phyloP scores from a whole-genome alignment of 2,329 filamentous ascomycete species.

The Ophiostoma ips region DNA sequence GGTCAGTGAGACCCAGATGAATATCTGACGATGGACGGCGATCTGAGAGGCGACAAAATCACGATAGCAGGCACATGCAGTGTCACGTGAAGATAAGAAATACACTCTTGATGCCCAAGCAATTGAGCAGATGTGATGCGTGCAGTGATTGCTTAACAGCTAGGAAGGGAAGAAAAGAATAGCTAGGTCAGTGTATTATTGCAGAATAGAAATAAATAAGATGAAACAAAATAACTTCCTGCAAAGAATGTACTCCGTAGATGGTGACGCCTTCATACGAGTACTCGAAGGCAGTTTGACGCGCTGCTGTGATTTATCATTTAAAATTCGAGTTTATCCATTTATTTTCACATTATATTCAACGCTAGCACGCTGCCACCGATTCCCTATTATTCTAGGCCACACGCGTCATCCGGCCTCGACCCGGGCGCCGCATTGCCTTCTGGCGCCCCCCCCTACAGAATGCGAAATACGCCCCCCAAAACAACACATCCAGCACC shows the following conservation, averaged over 20 bases:
- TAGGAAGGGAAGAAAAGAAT: too few relatives aligned
- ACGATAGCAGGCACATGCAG: conserved; percentile 3
- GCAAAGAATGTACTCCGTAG: too few relatives aligned
- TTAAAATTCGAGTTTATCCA: too few relatives aligned
- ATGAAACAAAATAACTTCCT: too few relatives aligned
- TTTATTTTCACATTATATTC: background rate
- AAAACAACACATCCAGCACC: background rate
- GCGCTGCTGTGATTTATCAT: too few relatives aligned
- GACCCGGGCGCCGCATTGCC: background rate
- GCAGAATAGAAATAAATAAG: too few relatives aligned
- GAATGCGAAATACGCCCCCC: background rate
- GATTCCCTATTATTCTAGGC: background rate
- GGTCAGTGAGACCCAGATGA: background rate
- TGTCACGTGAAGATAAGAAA: conserved; percentile 6
- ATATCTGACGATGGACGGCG: background rate
- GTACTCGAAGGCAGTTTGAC: too few relatives aligned
- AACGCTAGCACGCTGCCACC: background rate
- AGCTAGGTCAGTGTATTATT: too few relatives aligned
- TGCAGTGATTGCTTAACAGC: too few relatives aligned
- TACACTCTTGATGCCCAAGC: background rate
- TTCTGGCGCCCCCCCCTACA: background rate
- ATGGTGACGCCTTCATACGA: too few relatives aligned
- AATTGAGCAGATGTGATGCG: too few relatives aligned
- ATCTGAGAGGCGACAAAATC: background rate
- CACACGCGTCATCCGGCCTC: background rate